Evolutionary conservation across 2,329 filamentous ascomycete genomes (phyloP), one percentile per base, ranked within the genome.

Genomic region (Alternaria arbusti): DNA sequence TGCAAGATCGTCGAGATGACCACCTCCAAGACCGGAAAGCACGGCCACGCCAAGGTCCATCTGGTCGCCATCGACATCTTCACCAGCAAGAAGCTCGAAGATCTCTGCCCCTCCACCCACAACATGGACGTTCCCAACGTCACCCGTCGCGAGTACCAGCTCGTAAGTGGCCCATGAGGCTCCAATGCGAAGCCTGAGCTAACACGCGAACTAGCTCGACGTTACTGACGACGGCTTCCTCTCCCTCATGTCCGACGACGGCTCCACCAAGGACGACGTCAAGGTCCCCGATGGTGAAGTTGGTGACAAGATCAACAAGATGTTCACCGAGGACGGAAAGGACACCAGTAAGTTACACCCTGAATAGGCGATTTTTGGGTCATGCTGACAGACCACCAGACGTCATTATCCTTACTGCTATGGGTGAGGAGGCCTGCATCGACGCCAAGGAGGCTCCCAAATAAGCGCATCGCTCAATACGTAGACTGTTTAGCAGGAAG

Each of bases 1-100:
- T 99, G 96, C 94, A 99, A 98, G 92, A 99, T 99, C 80, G 93
- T 98, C 84, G 96, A 99, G 82, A 99, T 99, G 96, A 97, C 94
- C 77, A 99, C 96, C 87, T 99, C 96, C 84, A 99, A 99, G 94
- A 99, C 96, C 76, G 96, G 96, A 86, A 99, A 99, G 93, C 96
- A 99, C 92, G 96, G 96, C 85, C 96, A 99, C 92, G 96, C 96
- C 86, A 99, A 99, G 91, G 96, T 99, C 84, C 95, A 99, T 87
- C 87, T 99, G 79, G 91, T 97, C 80, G 96, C 94, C 82, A 90
- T 96, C 83, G 96, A 99, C 84, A 98, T 99, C 88, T 99, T 99
- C 91, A 99, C 94, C 74, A 88, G 88, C 89, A 99, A 97, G 93
- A 99, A 99, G 91, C 89, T 97, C 74, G 96, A 99, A 88, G 96